These are phyloP conservation scores for Fusarium nygamai DNA, from an alignment of 2,329 filamentous ascomycete genomes.

Conservation along the genomic window DNA sequence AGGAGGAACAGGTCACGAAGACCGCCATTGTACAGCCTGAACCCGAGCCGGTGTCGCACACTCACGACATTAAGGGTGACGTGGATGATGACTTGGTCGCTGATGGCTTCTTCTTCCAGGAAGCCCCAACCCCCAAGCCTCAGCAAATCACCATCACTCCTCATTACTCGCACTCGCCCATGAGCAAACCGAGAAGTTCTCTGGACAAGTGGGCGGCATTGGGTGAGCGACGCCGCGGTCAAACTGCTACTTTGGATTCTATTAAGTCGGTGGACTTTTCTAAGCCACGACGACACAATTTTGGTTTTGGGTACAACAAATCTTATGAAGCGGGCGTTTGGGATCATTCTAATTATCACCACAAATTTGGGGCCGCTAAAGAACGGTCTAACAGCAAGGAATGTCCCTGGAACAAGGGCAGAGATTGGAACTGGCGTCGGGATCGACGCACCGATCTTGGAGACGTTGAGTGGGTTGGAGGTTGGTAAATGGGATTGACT, in stretches of 20 bases:
- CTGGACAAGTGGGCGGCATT: slow-evolving; percentile 91
- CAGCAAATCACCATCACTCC: slow-evolving; percentile 52
- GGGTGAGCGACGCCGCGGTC: slow-evolving; percentile 82
- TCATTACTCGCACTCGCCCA: slow-evolving; percentile 73
- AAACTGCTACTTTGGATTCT: slow-evolving; percentile 57
- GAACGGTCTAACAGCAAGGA: slow-evolving; percentile 58
- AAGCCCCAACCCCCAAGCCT: slow-evolving; percentile 57
- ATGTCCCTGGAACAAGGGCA: slow-evolving; percentile 66
- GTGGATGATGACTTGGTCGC: slow-evolving; percentile 73
- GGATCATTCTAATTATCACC: slow-evolving; percentile 55
- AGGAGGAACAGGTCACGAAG: slow-evolving; percentile 34
- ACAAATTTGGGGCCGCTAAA: slow-evolving; percentile 47
- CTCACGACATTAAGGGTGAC: slow-evolving; percentile 55
- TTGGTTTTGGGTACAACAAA: slow-evolving; percentile 60
- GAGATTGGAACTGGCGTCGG: slow-evolving; percentile 71
- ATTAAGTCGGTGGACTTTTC: slow-evolving; percentile 59
- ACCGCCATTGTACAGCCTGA: slow-evolving; percentile 27
- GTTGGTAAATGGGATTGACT: slow-evolving; percentile 73
- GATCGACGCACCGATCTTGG: slow-evolving; percentile 74
- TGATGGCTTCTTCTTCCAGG: slow-evolving; percentile 79
- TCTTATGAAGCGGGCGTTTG: slow-evolving; percentile 59
- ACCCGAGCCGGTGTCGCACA: slow-evolving; percentile 26
- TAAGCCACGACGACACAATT: slow-evolving; percentile 58
- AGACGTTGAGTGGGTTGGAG: slow-evolving; percentile 94
- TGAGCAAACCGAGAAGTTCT: slow-evolving; percentile 65